Conservation (phyloP, 352 stramenopile genomes). For the Pythium chondricola region DNA sequence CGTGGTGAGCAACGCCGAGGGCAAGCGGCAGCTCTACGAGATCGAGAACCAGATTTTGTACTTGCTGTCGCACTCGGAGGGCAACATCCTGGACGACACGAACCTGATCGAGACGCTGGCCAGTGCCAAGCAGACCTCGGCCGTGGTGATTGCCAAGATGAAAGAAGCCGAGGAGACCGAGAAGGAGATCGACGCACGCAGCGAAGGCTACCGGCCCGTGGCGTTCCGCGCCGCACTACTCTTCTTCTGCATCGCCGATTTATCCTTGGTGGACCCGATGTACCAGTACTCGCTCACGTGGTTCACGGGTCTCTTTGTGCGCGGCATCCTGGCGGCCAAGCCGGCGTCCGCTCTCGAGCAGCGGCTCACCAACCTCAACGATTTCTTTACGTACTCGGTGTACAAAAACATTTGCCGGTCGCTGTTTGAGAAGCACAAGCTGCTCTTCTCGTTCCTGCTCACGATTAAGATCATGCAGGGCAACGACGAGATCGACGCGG, state of each 20-base stretch:
- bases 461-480: slow-evolving; percentile 88
- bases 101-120: slow-evolving; percentile 89
- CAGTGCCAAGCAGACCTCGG: slow-evolving; percentile 74
- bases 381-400: slow-evolving; percentile 92
- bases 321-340: slow-evolving; percentile 79
- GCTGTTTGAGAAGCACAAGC: slow-evolving; percentile 93
- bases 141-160: slow-evolving; percentile 86
- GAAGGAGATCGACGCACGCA: slow-evolving; percentile 85
- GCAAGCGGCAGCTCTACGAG: slow-evolving; percentile 86
- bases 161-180: slow-evolving; percentile 87
- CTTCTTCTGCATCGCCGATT: slow-evolving; percentile 90
- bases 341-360: slow-evolving; percentile 57
- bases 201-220: slow-evolving; percentile 82
- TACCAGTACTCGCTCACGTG: slow-evolving; percentile 92
- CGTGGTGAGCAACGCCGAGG: slow-evolving; percentile 83
- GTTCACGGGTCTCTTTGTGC: slow-evolving; percentile 91
- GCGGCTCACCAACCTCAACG: slow-evolving; percentile 84
- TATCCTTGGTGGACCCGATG: slow-evolving; percentile 86
- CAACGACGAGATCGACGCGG: slow-evolving; percentile 64
- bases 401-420: slow-evolving; percentile 93
- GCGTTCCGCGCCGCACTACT: slow-evolving; percentile 84
- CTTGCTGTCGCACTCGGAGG: slow-evolving; percentile 86
- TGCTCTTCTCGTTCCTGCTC: slow-evolving; percentile 90
- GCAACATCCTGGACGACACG: slow-evolving; percentile 91
- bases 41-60: slow-evolving; percentile 92